These are phyloP conservation scores for Ophiostoma piceae DNA, from an alignment of 2,329 filamentous ascomycete species.

Conservation along the genomic window DNA sequence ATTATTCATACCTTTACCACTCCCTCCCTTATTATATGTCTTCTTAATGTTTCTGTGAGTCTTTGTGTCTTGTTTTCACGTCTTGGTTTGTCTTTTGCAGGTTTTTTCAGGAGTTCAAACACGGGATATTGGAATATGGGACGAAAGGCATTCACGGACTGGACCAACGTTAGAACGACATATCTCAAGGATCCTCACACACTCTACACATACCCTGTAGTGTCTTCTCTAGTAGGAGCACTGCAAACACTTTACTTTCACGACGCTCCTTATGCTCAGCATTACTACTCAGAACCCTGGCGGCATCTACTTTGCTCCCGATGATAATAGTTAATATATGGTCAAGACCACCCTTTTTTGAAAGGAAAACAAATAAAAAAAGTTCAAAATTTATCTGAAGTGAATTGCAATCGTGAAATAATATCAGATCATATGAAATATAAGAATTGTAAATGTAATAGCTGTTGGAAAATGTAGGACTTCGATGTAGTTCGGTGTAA, in stretches of 20 bases:
- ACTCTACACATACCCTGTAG: background rate
- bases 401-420: background rate
- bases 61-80: constrained; percentile 7
- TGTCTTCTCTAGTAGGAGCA: background rate
- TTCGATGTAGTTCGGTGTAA: too few species aligned
- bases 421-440: background rate
- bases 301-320: constrained; percentile 24
- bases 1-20: constrained; percentile 14
- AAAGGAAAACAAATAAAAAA: constrained; percentile 17
- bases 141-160: constrained; percentile 12
- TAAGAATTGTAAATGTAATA: background rate
- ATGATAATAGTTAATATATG: constrained; percentile 27
- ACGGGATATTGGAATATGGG: background rate
- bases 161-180: constrained; percentile 15
- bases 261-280: constrained; percentile 12
- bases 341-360: constrained; percentile 26
- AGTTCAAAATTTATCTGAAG: background rate
- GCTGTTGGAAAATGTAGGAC: background rate
- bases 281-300: constrained; percentile 23
- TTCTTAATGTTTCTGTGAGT: constrained; percentile 8
- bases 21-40: constrained; percentile 13
- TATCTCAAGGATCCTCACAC: background rate
- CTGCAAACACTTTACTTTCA: constrained; percentile 7
- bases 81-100: constrained; percentile 1
- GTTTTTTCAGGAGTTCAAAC: constrained; percentile 2